These are phyloP conservation scores for Craspedostauros australis DNA, from an alignment of 108 stramenopile species.

Conservation along the genomic window DNA sequence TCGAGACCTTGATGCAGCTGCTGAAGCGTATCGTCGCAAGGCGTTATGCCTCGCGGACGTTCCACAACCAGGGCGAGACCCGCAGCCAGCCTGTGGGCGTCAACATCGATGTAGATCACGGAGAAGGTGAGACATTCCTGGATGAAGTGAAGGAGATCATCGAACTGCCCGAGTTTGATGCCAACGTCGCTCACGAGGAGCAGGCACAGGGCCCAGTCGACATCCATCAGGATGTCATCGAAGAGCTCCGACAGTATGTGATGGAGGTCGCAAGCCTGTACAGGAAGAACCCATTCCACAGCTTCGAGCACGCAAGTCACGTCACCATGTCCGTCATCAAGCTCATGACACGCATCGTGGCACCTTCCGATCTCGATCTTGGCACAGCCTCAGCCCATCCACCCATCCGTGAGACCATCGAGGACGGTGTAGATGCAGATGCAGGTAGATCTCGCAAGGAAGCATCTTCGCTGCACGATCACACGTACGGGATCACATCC, in stretches of 20 bases:
- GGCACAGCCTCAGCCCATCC: too few relatives aligned
- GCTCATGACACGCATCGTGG: conserved; percentile 25
- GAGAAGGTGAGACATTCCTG: conserved; percentile 4
- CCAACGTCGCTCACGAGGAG: conserved; percentile 7
- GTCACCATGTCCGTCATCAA: conserved; percentile 39
- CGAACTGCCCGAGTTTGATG: conserved; percentile 17
- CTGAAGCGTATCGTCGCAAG: conserved; percentile 23
- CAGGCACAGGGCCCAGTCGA: too few relatives aligned
- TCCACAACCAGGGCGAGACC: too few relatives aligned
- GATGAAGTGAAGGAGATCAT: conserved; percentile 34
- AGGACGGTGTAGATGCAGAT: not conserved
- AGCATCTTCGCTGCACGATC: too few relatives aligned
- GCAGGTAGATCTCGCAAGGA: too few relatives aligned
- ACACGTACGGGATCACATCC: too few relatives aligned
- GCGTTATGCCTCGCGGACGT: too few relatives aligned
- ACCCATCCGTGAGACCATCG: conserved; percentile 1
- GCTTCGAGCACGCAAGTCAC: conserved; percentile 40
- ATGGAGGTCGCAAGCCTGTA: too few relatives aligned
- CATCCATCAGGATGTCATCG: too few relatives aligned
- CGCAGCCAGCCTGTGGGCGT: not conserved
- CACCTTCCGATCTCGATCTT: conserved; percentile 7
- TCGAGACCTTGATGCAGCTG: conserved; percentile 15
- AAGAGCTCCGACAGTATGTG: too few relatives aligned
- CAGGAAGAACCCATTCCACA: too few relatives aligned
- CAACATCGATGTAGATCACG: not conserved